phyloP scores from a whole-genome alignment of 2,329 filamentous ascomycete genomes.

The Dactylellina sp. region DNA sequence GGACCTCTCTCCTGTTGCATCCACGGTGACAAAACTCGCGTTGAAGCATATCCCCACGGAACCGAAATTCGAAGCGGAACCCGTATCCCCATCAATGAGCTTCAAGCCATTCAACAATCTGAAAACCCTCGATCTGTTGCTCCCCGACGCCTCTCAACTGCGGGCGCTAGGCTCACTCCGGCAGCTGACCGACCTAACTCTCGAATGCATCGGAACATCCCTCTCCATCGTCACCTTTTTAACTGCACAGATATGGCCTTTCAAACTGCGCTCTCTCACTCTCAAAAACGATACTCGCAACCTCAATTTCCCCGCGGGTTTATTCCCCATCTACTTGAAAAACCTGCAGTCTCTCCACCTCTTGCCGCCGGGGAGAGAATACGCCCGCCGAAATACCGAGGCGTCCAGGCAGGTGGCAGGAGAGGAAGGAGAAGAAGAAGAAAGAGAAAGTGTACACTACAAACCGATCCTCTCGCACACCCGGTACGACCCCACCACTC shows the following conservation, averaged over 20 bases:
- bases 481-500: no score
- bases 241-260: constrained; percentile 5
- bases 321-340: constrained; percentile 5
- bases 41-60: background rate
- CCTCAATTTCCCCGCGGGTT: background rate
- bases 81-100: background rate
- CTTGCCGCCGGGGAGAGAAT: background rate
- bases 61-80: background rate
- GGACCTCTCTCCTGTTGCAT: background rate
- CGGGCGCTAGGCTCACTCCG: background rate
- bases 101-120: constrained; percentile 7
- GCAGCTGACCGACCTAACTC: constrained; percentile 1
- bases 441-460: no score
- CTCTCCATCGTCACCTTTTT: constrained; percentile 3
- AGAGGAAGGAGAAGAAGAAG: no score
- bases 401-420: background rate
- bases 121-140: constrained; percentile 8
- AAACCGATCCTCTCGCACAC: no score
- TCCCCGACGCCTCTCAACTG: background rate
- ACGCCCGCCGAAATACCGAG: background rate
- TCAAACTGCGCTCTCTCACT: constrained; percentile 13
- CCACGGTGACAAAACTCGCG: constrained; percentile 4
- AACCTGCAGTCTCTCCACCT: constrained; percentile 1
- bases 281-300: constrained; percentile 8
- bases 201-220: background rate